These are phyloP conservation scores for Rhamnella rubrinervis DNA, from an alignment of 331 rosid genomes.

Conservation along the genomic window DNA sequence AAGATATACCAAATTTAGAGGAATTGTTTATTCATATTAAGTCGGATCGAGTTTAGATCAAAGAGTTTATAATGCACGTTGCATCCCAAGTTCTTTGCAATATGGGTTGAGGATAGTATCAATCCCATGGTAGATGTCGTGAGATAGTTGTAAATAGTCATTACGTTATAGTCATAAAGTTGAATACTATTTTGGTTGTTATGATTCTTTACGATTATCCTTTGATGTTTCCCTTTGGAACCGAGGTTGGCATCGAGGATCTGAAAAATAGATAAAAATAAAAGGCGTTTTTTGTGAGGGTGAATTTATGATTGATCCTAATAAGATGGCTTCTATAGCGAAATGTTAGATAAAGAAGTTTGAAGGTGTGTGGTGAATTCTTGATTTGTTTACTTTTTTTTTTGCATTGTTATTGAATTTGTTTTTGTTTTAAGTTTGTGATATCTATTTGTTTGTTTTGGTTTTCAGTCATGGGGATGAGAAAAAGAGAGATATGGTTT, in stretches of 20 bases:
- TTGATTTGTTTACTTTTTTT: no score
- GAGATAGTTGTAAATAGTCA: background rate
- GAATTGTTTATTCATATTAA: background rate
- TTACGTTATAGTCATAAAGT: background rate
- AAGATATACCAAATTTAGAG: background rate
- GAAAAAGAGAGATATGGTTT: background rate
- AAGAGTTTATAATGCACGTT: background rate
- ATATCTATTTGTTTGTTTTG: no score
- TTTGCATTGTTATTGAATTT: no score
- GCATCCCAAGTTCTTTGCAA: background rate
- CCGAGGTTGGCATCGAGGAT: conserved; percentile 1
- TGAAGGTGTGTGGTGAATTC: no score
- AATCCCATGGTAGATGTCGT: background rate
- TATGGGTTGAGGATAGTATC: background rate
- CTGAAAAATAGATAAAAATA: background rate
- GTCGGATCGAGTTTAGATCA: background rate
- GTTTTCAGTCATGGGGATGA: background rate
- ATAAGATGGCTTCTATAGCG: no score
- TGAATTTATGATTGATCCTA: background rate
- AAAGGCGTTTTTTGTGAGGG: no score
- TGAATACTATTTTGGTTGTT: conserved; percentile 1
- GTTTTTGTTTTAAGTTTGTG: no score
- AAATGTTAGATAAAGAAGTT: no score
- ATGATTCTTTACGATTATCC: conserved; percentile 9
- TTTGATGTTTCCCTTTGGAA: conserved; percentile 4